Evolutionary conservation across 2,329 filamentous ascomycete genomes (phyloP).

Genomic region (Neonectria coccinea): DNA sequence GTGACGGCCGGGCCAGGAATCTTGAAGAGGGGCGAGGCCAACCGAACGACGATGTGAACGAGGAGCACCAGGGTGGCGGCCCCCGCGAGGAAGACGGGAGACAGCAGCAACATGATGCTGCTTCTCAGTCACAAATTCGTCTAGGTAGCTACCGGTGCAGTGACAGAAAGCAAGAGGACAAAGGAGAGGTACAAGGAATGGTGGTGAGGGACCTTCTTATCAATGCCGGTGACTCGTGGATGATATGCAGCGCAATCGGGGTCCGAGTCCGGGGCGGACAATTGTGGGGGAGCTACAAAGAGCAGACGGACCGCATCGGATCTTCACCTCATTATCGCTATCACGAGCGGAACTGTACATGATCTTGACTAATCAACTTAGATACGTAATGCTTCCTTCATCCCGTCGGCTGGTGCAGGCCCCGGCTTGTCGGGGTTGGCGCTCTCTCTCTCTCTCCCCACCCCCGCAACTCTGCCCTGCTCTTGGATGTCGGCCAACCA

Average conservation of each 20-base stretch:
- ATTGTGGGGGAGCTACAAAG: slow-evolving; percentile 27
- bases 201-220: slow-evolving; percentile 34
- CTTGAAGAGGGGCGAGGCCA: slow-evolving; percentile 51
- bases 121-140: background rate
- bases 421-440: background rate
- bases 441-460: slow-evolving; percentile 1
- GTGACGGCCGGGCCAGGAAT: slow-evolving; percentile 63
- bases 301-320: slow-evolving; percentile 5
- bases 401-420: background rate
- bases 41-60: slow-evolving; percentile 43
- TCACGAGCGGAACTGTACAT: background rate
- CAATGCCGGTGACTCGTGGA: slow-evolving; percentile 18
- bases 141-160: background rate
- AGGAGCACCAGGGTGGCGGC: slow-evolving; percentile 41
- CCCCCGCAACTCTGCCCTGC: slow-evolving; percentile 3
- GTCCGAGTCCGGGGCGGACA: slow-evolving; percentile 26
- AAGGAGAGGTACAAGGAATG: background rate
- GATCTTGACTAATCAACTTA: background rate
- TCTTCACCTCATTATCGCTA: background rate
- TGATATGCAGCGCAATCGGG: slow-evolving; percentile 29
- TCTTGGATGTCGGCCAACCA: slow-evolving; percentile 18
- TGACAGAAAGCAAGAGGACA: background rate
- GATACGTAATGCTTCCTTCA: background rate
- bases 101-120: slow-evolving; percentile 45
- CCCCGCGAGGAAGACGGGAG: slow-evolving; percentile 44